phyloP scores from a whole-genome alignment of 352 stramenopile species.

The Globisporangium nunn region DNA sequence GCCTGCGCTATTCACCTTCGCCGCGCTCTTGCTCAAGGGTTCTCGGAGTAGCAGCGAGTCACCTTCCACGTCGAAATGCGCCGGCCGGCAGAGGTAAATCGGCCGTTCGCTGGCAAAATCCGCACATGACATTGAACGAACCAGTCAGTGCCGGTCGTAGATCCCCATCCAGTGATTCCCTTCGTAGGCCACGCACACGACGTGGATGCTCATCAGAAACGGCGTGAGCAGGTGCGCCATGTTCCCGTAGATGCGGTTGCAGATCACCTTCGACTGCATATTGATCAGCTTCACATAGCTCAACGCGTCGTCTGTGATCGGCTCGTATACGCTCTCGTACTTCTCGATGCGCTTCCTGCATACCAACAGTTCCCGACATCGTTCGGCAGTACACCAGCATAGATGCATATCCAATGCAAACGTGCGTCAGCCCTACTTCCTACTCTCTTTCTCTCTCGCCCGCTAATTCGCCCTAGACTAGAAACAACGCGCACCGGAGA shows the following conservation, averaged over 20 bases:
- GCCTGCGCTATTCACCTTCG: conserved; percentile 15
- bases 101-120: conserved; percentile 17
- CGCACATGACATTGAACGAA: too few relatives aligned
- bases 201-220: conserved; percentile 47
- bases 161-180: neutral
- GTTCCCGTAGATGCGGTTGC: conserved; percentile 44
- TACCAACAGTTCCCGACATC: neutral
- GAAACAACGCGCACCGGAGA: conserved; percentile 22
- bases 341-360: conserved; percentile 47
- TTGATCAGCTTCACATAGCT: conserved; percentile 74
- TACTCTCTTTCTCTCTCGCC: neutral
- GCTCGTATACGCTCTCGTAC: conserved; percentile 64
- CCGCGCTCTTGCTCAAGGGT: conserved; percentile 5
- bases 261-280: conserved; percentile 52
- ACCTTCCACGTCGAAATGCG: conserved; percentile 22
- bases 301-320: conserved; percentile 50
- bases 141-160: neutral
- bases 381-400: neutral
- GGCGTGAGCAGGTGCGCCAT: conserved; percentile 39
- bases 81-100: conserved; percentile 35
- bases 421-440: neutral
- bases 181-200: conserved; percentile 19
- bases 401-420: neutral
- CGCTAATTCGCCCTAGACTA: too few relatives aligned
- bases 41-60: conserved; percentile 20